These are phyloP conservation scores for Entophlyctis luteolus DNA, from an alignment of 192 early-diverging fungal genomes.

Conservation along the genomic window DNA sequence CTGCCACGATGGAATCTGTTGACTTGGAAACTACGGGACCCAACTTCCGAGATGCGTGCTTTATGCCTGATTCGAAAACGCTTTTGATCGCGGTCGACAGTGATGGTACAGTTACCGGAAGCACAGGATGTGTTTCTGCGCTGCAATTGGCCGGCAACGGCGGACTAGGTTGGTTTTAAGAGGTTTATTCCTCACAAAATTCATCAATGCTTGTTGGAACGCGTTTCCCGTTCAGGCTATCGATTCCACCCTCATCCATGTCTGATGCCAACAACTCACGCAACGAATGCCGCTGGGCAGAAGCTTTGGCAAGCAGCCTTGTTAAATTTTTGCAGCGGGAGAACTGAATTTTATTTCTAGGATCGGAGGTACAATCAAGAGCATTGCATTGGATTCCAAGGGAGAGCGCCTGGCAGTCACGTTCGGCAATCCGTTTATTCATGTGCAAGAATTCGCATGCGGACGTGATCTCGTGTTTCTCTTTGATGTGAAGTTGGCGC, in stretches of 20 bases:
- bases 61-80: slow-evolving; percentile 12
- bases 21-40: not conserved
- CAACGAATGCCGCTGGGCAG: too few relatives aligned
- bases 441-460: not conserved
- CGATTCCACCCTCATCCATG: slow-evolving; percentile 1
- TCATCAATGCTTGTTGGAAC: not conserved
- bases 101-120: not conserved
- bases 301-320: too few relatives aligned
- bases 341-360: not conserved
- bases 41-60: slow-evolving; percentile 3
- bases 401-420: slow-evolving; percentile 2
- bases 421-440: not conserved
- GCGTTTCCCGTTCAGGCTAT: not conserved
- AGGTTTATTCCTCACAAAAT: not conserved
- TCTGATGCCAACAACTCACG: slow-evolving; percentile 5
- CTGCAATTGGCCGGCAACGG: slow-evolving; percentile 2
- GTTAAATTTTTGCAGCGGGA: not conserved
- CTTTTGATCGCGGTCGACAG: slow-evolving; percentile 11
- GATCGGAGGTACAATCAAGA: slow-evolving; percentile 12
- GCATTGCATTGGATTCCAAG: not conserved
- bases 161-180: not conserved
- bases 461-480: slow-evolving; percentile 1
- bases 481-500: slow-evolving; percentile 8
- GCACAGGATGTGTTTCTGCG: slow-evolving; percentile 2
- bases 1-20: slow-evolving; percentile 3